phyloP scores from a whole-genome alignment of 2,329 filamentous ascomycete genomes.

The Xylaria sp. region DNA sequence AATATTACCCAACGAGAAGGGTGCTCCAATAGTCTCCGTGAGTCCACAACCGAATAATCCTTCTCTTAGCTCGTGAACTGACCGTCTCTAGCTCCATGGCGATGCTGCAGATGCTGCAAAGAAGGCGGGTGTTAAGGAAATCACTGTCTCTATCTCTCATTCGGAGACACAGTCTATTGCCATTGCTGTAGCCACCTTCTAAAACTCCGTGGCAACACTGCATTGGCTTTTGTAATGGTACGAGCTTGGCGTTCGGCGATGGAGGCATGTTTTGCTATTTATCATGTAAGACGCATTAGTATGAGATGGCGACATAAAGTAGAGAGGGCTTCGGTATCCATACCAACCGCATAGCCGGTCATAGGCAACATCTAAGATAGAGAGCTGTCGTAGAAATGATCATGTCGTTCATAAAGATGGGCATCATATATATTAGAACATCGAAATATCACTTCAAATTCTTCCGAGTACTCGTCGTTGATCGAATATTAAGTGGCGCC shows the following conservation, averaged over 20 bases:
- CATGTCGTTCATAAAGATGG: too few species aligned
- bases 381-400: too few species aligned
- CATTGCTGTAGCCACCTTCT: conserved; percentile 87
- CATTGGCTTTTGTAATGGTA: conserved; percentile 30
- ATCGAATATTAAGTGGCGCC: too few species aligned
- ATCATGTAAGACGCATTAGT: not conserved
- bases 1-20: conserved; percentile 81
- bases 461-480: too few species aligned
- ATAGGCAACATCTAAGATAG: too few species aligned
- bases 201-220: conserved; percentile 41
- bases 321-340: too few species aligned
- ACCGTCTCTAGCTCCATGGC: conserved; percentile 77
- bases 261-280: conserved; percentile 2
- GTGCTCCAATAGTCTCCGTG: conserved; percentile 87
- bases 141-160: conserved; percentile 96
- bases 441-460: too few species aligned
- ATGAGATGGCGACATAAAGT: too few species aligned
- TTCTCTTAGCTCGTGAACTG: conserved; percentile 48
- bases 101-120: conserved; percentile 85
- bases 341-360: too few species aligned
- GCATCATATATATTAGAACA: too few species aligned
- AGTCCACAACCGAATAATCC: conserved; percentile 53
- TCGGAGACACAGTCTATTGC: conserved; percentile 94
- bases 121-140: conserved; percentile 85
- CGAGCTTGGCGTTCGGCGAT: conserved; percentile 26